A percentile compares a stretch with the other conserved stretches of the same genome.
Conservation (phyloP, 1,284 basidiomycete species). For the Trametes pubescens region DNA sequence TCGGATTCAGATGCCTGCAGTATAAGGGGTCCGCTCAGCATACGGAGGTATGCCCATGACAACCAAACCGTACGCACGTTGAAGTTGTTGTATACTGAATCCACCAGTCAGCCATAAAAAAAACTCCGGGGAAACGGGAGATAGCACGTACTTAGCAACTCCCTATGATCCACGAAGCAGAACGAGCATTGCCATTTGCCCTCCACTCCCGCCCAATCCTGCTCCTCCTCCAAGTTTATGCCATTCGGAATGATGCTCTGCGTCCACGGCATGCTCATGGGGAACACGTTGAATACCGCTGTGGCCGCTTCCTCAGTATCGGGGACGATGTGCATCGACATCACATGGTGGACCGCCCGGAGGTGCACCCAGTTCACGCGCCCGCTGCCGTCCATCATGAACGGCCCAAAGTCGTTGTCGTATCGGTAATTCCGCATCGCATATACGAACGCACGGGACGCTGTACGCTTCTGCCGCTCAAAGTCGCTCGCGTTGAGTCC, state of each 20-base stretch:
- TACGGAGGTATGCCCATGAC: not conserved
- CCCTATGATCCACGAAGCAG: conserved; percentile 73
- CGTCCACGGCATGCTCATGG: conserved; percentile 61
- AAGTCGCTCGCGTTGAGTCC: conserved; percentile 59
- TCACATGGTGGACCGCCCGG: conserved; percentile 60
- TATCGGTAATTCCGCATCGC: conserved; percentile 61
- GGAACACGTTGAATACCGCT: conserved; percentile 49
- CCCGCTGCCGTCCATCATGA: conserved; percentile 50
- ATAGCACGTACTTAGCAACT: conserved; percentile 59
- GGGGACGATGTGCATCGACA: conserved; percentile 60
- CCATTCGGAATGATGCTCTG: conserved; percentile 56
- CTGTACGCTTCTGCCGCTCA: conserved; percentile 41
- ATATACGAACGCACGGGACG: conserved; percentile 65
- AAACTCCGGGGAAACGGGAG: not conserved
- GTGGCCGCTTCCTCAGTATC: conserved; percentile 45
- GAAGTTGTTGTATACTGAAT: conserved; percentile 59
- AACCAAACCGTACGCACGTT: conserved; percentile 44
- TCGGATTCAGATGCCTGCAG: conserved; percentile 40
- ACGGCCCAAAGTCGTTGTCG: conserved; percentile 66
- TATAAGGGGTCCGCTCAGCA: not conserved
- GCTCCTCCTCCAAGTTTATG: conserved; percentile 46
- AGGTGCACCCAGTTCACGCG: conserved; percentile 70
- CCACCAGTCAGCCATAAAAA: not conserved
- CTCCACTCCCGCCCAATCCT: conserved; percentile 71
- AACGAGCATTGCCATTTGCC: conserved; percentile 70